Evolutionary conservation across 2,329 filamentous ascomycete genomes (phyloP).

Genomic region (Cadophora malorum): DNA sequence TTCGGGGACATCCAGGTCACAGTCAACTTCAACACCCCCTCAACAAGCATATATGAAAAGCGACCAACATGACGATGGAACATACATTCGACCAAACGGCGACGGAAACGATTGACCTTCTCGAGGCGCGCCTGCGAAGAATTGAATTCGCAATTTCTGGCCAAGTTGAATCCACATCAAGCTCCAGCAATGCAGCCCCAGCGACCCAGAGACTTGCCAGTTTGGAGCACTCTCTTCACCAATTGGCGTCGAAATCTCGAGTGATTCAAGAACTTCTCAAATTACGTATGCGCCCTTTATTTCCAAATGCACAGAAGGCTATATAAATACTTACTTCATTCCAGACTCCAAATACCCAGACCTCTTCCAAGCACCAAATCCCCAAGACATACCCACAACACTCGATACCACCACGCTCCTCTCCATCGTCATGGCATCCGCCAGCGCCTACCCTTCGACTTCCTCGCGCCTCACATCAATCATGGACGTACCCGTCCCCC

Average conservation of each 20-base stretch:
- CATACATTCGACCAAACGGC: conserved; percentile 44
- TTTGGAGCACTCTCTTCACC: conserved; percentile 38
- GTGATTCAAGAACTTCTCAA: conserved; percentile 44
- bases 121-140: conserved; percentile 41
- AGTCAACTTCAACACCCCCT: background rate
- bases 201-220: conserved; percentile 30
- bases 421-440: conserved; percentile 44
- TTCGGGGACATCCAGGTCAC: background rate
- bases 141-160: conserved; percentile 44
- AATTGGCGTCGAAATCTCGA: conserved; percentile 42
- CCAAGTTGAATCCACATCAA: conserved; percentile 6
- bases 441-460: conserved; percentile 44
- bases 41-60: background rate
- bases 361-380: conserved; percentile 43
- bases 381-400: conserved; percentile 39
- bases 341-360: conserved; percentile 45
- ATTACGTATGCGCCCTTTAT: conserved; percentile 38
- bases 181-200: conserved; percentile 19
- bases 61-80: conserved; percentile 34
- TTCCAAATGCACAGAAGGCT: background rate
- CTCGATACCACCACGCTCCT: conserved; percentile 40
- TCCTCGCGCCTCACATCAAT: conserved; percentile 46
- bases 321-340: conserved; percentile 19
- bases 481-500: conserved; percentile 43
- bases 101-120: conserved; percentile 43